Percentiles rank a stretch among this genome's conserved stretches.
Conservation (phyloP, 148 eudicot genomes). For the Pouteria glomerata region DNA sequence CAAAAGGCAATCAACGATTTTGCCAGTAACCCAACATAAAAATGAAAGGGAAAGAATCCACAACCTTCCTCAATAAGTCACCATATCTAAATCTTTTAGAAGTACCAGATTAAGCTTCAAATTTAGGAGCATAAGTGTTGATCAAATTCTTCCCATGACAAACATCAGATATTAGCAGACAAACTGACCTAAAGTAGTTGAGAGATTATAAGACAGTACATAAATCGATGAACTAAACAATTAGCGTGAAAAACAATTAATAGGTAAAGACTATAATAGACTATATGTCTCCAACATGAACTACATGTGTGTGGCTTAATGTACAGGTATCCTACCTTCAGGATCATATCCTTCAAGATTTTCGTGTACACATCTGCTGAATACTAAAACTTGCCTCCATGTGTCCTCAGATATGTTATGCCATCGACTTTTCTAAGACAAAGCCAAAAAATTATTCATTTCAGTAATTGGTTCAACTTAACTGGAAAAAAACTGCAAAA, state of each 20-base stretch:
- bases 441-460: slow-evolving; percentile 1
- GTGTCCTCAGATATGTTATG: slow-evolving; percentile 95
- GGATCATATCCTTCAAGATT: slow-evolving; percentile 93
- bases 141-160: background rate
- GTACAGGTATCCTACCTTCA: slow-evolving; percentile 50
- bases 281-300: background rate
- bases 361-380: slow-evolving; percentile 94
- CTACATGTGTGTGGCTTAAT: no score
- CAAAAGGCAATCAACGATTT: background rate
- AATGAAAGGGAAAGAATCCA: background rate
- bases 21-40: background rate
- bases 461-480: background rate
- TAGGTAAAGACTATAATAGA: background rate
- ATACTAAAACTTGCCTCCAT: slow-evolving; percentile 87
- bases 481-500: background rate
- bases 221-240: background rate
- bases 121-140: background rate
- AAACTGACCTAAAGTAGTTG: background rate
- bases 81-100: background rate
- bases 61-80: slow-evolving; percentile 1
- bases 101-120: background rate
- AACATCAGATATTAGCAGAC: background rate
- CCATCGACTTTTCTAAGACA: slow-evolving; percentile 59
- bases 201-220: background rate
- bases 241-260: background rate